Base-by-base conservation (phyloP, 1,284 basidiomycete species). In the Pyrrhoderma noxium region DNA sequence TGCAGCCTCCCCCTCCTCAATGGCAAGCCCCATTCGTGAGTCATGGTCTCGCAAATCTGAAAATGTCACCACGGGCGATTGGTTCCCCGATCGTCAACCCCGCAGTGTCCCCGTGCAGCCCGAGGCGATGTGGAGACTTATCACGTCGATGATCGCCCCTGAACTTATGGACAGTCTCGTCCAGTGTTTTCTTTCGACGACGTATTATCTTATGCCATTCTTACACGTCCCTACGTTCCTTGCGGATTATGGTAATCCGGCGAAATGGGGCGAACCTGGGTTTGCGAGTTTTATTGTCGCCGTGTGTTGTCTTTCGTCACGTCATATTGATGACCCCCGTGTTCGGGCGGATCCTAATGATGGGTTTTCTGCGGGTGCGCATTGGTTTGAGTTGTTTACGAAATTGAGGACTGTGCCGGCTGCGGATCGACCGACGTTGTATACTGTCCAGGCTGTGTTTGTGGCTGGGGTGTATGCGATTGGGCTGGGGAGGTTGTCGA, bases 201-300 rank as follows among this genome's bases (percentile, higher is more conserved):
- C 89, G n/a, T 91, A 90, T 63, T 89, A 93, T 58, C 75, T 93
- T 47, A 80, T 93, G 65, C 91, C 91, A 2, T 93, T 93, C 69
- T 74, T 94, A 38, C 91, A 94, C 59, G 83, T 93, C 53, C 91
- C 91, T 9, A 85, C 85, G 2, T 94, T 93, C 68, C 72, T 93
- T 42, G 74, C 82, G 43, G 91, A 94, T 67, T 94, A 94, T 62
- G 89, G 89, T 44, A 89, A 91, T 58, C 91, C 91, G 42, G 78
- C 80, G 65, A 92, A 92, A 72, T 93, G 91, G 91, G 88, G 86
- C 36, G 90, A 93, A 65, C 89, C 91, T 16, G 91, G 91, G 4
- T 94, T 94, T 60, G 89, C 88, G 19, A 81, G 89, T 18, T 93
- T 93, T 64, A 89, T 93, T 55, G 89, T 93, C 11, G 79, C 90